Base-by-base conservation (phyloP, 225 moss, liverwort and hornwort genomes). In the Neckera pumila region DNA sequence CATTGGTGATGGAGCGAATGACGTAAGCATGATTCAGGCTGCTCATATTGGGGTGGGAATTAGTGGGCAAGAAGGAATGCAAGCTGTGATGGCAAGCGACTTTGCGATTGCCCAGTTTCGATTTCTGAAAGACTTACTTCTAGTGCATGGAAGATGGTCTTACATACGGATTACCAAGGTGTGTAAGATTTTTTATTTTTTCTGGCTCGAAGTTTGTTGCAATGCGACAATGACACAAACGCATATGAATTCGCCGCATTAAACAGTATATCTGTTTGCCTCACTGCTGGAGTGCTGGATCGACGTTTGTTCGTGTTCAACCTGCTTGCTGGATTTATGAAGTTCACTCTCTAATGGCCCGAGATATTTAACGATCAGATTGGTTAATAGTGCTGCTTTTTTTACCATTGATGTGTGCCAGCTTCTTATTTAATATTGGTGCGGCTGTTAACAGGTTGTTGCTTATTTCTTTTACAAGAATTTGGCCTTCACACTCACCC, bases 61-160 rank as follows among this genome's bases (percentile, higher is more conserved):
- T 38, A 98, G 97, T 91, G 98, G 98, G 61, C 95, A 96, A 85
- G 98, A 98, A 65, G 98, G 98, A 81, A 96, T 96, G 98, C 98
- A 98, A 92, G 98, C 98, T 90, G 98, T 98, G 70, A 98, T 98
- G 98, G 98, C 98, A 45, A 98, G 98, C 90, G 98, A 98, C 88
- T 98, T 98, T 83, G 98, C 98, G 54, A 96, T 98, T 84, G 98
- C 96, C 58, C 98, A 98, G 86, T 98, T 98, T 87, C 96, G 98
- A 54, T 98, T 93, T 86, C 93, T 98, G 82, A 92, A 93, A 67
- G 96, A 96, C 72, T 90, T 98, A 82, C 98, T 98, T 84, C 82
- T 96, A 81, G 98, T 98, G 43, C 98, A 98, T 91, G 98, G 98
- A 36, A 90, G 96, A 81, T 98, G 98, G 98, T 98, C 96, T 70